A percentile compares a stretch with the other conserved stretches of the same genome.
Conservation (phyloP, 768 basidiomycete species). For the Lepiota brunneoincarnata region DNA sequence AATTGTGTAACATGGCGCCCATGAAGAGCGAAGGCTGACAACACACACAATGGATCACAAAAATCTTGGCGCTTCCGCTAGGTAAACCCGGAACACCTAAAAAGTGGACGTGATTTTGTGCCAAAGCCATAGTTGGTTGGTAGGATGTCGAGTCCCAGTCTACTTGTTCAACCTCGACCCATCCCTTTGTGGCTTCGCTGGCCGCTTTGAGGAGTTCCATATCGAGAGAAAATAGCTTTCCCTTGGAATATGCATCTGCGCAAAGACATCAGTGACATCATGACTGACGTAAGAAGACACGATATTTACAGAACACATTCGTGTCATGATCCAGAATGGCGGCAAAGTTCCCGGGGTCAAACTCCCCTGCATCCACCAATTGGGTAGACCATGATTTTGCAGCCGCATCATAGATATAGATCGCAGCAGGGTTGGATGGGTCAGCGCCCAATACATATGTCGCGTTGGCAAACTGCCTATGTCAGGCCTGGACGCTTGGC, state of each 20-base stretch:
- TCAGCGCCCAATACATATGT: conserved; percentile 85
- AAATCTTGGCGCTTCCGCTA: conserved; percentile 62
- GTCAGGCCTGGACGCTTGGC: background rate
- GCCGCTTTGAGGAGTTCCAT: conserved; percentile 65
- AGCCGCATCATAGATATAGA: conserved; percentile 81
- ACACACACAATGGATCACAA: conserved; percentile 72
- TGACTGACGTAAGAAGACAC: background rate
- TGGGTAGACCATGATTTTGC: conserved; percentile 81
- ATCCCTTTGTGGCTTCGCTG: conserved; percentile 52
- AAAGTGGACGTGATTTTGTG: conserved; percentile 75
- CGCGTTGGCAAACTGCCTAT: conserved; percentile 71
- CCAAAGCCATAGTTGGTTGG: conserved; percentile 63
- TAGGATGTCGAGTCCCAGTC: conserved; percentile 44
- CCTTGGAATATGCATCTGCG: conserved; percentile 66
- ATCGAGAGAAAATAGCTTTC: conserved; percentile 66
- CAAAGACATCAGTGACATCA: background rate
- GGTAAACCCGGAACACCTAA: conserved; percentile 55
- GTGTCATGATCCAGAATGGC: conserved; percentile 94
- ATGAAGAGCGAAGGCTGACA: background rate
- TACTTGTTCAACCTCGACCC: conserved; percentile 53
- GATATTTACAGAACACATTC: conserved; percentile 74
- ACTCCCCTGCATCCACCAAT: conserved; percentile 44
- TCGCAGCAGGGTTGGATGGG: conserved; percentile 55
- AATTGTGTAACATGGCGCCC: background rate
- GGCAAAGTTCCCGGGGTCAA: conserved; percentile 62